phyloP scores from a whole-genome alignment of 2,329 filamentous ascomycete species.

The Venturiaceae sp. region DNA sequence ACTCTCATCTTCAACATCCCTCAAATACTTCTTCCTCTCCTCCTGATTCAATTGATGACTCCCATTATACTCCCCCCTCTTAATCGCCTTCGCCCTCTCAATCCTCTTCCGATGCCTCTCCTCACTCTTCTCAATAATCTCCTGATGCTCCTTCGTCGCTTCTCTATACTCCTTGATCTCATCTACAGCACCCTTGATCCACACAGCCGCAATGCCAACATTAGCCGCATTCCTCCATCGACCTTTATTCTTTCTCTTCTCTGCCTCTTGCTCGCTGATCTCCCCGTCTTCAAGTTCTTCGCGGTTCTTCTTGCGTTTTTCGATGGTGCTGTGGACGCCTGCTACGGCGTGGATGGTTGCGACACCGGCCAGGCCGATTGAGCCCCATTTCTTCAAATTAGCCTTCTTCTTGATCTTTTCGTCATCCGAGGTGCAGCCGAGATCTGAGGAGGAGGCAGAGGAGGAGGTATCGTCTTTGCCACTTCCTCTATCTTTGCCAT shows the following conservation, averaged over 20 bases:
- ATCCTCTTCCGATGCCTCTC: not conserved
- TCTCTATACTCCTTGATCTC: constrained; percentile 3
- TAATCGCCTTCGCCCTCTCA: not conserved
- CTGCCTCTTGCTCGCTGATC: constrained; percentile 3
- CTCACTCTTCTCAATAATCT: not conserved
- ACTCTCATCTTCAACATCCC: not conserved
- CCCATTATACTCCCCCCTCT: not conserved
- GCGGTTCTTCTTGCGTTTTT: not conserved
- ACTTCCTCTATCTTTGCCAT: not conserved
- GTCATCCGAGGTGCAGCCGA: constrained; percentile 2
- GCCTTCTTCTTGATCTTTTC: constrained; percentile 5
- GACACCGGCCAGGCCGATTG: constrained; percentile 1
- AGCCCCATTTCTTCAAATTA: not conserved
- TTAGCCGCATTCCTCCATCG: not conserved
- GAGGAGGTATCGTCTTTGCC: not conserved
- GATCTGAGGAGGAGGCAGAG: not conserved
- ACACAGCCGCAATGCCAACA: not conserved
- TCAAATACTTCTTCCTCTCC: not conserved
- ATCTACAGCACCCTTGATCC: not conserved
- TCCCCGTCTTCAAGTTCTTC: not conserved
- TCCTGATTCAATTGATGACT: not conserved
- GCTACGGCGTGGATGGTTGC: not conserved
- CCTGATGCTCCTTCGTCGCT: not conserved
- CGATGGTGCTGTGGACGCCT: not conserved
- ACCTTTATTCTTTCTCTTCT: not conserved